These are phyloP conservation scores for Penstemon davidsonii DNA, from an alignment of 257 asterid genomes.

Conservation along the genomic window DNA sequence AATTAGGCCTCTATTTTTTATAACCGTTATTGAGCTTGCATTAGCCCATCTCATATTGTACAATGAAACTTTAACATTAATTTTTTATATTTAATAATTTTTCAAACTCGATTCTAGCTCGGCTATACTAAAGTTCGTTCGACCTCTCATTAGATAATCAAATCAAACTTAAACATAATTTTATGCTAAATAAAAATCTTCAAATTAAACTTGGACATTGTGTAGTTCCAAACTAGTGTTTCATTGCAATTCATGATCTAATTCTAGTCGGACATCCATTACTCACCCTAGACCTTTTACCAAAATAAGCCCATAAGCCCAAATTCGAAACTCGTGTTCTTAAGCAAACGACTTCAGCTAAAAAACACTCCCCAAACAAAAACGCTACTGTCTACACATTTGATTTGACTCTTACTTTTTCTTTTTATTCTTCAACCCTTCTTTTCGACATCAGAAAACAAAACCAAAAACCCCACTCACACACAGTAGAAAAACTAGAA, in stretches of 20 bases:
- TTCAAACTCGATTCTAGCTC: too few species aligned
- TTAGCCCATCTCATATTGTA: too few species aligned
- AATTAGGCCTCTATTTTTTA: too few species aligned
- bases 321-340: background rate
- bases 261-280: background rate
- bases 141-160: too few species aligned
- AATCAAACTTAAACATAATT: too few species aligned
- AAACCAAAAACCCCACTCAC: slow-evolving; percentile 16
- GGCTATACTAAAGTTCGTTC: too few species aligned
- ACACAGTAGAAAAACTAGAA: slow-evolving; percentile 18
- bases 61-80: too few species aligned
- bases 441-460: background rate
- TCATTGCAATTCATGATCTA: background rate
- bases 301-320: slow-evolving; percentile 3
- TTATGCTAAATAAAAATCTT: too few species aligned
- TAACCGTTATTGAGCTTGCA: too few species aligned
- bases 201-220: too few species aligned
- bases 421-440: background rate
- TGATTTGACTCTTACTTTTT: background rate
- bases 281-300: background rate
- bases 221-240: background rate
- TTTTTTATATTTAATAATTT: too few species aligned
- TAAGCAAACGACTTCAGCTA: background rate
- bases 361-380: background rate
- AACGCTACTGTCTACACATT: background rate